These are phyloP conservation scores for Auriscalpium orientale DNA, from an alignment of 768 basidiomycete species.

Conservation along the genomic window DNA sequence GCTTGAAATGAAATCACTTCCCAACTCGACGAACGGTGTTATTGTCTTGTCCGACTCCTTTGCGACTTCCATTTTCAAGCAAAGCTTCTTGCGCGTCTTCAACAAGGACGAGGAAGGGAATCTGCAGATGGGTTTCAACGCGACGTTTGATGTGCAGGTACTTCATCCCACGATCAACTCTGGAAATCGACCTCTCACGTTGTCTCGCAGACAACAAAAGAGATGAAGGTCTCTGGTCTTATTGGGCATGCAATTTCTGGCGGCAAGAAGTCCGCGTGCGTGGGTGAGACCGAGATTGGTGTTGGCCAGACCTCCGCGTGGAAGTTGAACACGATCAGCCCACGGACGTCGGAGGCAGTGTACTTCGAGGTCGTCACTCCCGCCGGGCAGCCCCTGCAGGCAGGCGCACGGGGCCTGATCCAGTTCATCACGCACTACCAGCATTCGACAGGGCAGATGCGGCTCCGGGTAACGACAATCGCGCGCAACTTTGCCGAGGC, in stretches of 20 bases:
- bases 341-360: constrained; percentile 80
- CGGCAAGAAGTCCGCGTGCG: constrained; percentile 92
- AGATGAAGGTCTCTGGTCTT: constrained; percentile 94
- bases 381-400: constrained; percentile 86
- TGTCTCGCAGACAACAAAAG: constrained; percentile 80
- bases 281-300: constrained; percentile 98
- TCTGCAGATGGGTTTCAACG: constrained; percentile 97
- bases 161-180: constrained; percentile 4
- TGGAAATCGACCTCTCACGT: background rate
- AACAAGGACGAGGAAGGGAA: constrained; percentile 89
- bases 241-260: constrained; percentile 97
- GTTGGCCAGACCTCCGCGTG: constrained; percentile 98
- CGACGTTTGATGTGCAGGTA: constrained; percentile 96
- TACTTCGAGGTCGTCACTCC: constrained; percentile 99
- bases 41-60: constrained; percentile 97
- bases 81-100: constrained; percentile 90
- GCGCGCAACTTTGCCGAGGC: constrained; percentile 97
- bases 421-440: constrained; percentile 99
- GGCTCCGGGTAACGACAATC: constrained; percentile 95
- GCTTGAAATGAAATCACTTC: constrained; percentile 92
- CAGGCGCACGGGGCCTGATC: constrained; percentile 87
- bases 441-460: constrained; percentile 91
- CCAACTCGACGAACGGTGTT: constrained; percentile 94
- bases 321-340: constrained; percentile 90
- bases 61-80: constrained; percentile 97